Evolutionary conservation across 2,329 filamentous ascomycete genomes (phyloP), one percentile per base, ranked within the genome.

Genomic region (Grosmannia clavigera): DNA sequence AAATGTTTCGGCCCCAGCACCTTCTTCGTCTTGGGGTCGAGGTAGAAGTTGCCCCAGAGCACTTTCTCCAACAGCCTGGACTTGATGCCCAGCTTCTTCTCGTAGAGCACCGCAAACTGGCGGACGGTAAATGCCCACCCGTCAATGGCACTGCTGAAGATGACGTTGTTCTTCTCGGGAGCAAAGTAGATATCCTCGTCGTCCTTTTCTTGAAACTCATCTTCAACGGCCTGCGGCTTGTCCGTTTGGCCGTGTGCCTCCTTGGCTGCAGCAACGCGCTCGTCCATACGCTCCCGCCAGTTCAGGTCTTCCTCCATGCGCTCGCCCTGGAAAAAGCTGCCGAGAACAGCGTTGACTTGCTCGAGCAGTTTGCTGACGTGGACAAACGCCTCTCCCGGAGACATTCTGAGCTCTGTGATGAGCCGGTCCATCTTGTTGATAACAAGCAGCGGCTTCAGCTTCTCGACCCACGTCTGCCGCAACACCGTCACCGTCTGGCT

Each of bases 341-440:
- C 94, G 65, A 99, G 86, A 7, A 99, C 91, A 50, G 94, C 94
- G 70, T 99, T 99, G 56, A 99, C 90, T 70, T 97, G 94, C 71
- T 97, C 94, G 9, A 99, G 74, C 3, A 97, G 80, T 70, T 92
- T 94, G 71, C 81, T 91, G 16, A 99, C 75, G 74, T 99, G 94
- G 29, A 85, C 84, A 69, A 95, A 95, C 43, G 94, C 94, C 71
- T 99, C 94, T 19, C 75, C 78, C 0, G 94, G 91, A 9, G 85
- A 95, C 87, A 99, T 92, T 70, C 95, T 92, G 59, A 96, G 79
- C 75, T 99, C 94, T 3, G 90, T 96, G 60, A 99, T 82, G 60
- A 99, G 81, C 61, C 94, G 84, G 73, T 99, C 94, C 78, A 99
- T 95, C 74, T 99, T 99, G 77, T 99, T 99, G 73, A 99, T 92